Conservation (phyloP, 192 early-diverging fungal species). For the Glomus cerebriforme region DNA sequence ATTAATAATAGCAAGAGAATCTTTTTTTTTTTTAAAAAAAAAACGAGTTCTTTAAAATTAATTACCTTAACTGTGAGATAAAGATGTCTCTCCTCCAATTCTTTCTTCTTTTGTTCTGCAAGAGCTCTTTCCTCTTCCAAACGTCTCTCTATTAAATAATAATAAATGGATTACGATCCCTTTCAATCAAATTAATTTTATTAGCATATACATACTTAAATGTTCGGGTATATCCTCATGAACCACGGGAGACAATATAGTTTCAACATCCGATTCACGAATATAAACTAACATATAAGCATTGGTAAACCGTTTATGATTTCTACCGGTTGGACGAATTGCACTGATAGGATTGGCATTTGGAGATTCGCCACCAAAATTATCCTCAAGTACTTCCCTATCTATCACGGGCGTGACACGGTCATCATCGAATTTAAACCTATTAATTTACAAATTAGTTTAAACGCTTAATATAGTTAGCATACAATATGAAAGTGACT, state of each 20-base stretch:
- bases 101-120: constrained; percentile 62
- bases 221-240: constrained; percentile 81
- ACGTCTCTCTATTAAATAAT: constrained; percentile 38
- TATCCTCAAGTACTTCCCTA: constrained; percentile 90
- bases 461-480: too few relatives aligned
- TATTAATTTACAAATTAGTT: background rate
- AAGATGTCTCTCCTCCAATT: constrained; percentile 69
- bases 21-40: background rate
- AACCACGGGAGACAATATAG: constrained; percentile 67
- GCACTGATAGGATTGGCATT: constrained; percentile 37
- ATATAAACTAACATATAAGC: constrained; percentile 99
- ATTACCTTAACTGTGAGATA: constrained; percentile 63
- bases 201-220: constrained; percentile 50
- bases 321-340: too few relatives aligned
- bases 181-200: background rate
- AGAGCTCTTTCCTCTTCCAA: constrained; percentile 67
- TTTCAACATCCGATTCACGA: constrained; percentile 71
- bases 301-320: constrained; percentile 52
- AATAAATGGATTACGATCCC: too few relatives aligned
- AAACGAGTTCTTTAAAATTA: background rate
- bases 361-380: constrained; percentile 83
- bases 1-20: background rate
- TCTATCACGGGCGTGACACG: constrained; percentile 78
- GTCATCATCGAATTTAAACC: constrained; percentile 95
- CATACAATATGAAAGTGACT: too few relatives aligned